These are phyloP conservation scores for Sporodiniella umbellata DNA, from an alignment of 371 early-diverging fungal species.

Conservation along the genomic window DNA sequence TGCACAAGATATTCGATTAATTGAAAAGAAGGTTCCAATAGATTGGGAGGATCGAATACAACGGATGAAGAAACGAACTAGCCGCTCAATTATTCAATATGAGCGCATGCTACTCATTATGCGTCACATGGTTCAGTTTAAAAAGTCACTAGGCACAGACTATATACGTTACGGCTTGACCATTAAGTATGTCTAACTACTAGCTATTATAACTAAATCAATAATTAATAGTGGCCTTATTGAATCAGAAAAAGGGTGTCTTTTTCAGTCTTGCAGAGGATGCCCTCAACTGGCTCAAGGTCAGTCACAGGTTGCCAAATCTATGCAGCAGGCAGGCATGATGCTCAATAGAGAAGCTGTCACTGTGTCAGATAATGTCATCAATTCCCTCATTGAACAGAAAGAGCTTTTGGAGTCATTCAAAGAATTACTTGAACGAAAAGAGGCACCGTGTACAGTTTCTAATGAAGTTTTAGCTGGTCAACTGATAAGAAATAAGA, in stretches of 20 bases:
- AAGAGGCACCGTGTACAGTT: conserved; percentile 17
- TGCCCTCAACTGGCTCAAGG: conserved; percentile 49
- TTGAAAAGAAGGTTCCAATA: conserved; percentile 27
- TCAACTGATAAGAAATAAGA: conserved; percentile 7
- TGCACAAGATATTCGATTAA: conserved; percentile 14
- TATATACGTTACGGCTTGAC: conserved; percentile 51
- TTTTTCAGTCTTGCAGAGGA: conserved; percentile 44
- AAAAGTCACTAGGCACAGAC: conserved; percentile 53
- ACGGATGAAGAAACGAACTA: conserved; percentile 22
- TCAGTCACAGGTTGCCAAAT: conserved; percentile 40
- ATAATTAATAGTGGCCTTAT: conserved; percentile 10
- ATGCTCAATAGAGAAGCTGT: conserved; percentile 13
- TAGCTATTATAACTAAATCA: no score
- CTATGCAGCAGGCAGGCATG: conserved; percentile 41
- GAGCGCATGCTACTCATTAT: conserved; percentile 52
- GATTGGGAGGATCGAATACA: conserved; percentile 36
- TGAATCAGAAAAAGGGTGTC: conserved; percentile 51
- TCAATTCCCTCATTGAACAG: conserved; percentile 66
- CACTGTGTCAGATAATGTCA: conserved; percentile 36
- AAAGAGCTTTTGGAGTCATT: conserved; percentile 63
- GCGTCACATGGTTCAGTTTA: conserved; percentile 53
- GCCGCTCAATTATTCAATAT: conserved; percentile 49
- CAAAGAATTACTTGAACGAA: conserved; percentile 32
- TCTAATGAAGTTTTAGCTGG: conserved; percentile 32
- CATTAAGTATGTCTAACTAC: conserved; percentile 42